Base-by-base conservation (phyloP, 495 filamentous ascomycete genomes). In the Penicillium chermesinum region DNA sequence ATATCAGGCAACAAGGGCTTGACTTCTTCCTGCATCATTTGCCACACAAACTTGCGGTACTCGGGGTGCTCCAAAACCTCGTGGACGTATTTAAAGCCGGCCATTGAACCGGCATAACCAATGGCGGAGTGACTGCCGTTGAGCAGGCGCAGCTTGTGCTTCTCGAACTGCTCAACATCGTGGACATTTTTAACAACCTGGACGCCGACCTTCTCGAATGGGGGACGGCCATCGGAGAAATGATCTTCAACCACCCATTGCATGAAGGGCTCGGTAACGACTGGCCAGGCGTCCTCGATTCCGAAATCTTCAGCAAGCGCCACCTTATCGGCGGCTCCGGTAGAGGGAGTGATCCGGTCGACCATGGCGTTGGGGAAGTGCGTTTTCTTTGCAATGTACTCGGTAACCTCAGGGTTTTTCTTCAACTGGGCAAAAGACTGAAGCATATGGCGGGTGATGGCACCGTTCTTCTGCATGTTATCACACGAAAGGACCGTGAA, bases 401-500 rank as follows among this genome's bases (percentile, higher is more conserved):
- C 44, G n/a, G 72, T 71, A 32, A 75, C 34, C 16, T 65, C 55
- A 7, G 72, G 69, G 58, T 73, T 59, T 14, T 63, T 30, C 13
- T 17, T 61, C 18, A 69, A 48, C 22, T 59, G 66, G 0, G 72
- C 68, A 46, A 75, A 75, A 2, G 70, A 73, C 40, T 61, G 54
- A 38, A 75, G 70, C 72, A 75, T 75, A 52, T 73, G 59, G 38
- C 72, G 70, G 3, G 69, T 68, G 61, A 75, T 74, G 48, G 70
- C 59, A 18, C 72, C 72, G 55, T 75, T 75, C 62, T 73, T 73
- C 61, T 74, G 68, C 72, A 75, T 75, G 57, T 75, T 75, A 48
- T 75, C 72, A 49, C 72, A 75, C 7, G 72, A 75, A 64, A 75
- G 61, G 37, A 74, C 70, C 49, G 72, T 75, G 60, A 75, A 75